Evolutionary conservation across 352 stramenopile species (phyloP).

Genomic region (Pseudoperonospora humuli): DNA sequence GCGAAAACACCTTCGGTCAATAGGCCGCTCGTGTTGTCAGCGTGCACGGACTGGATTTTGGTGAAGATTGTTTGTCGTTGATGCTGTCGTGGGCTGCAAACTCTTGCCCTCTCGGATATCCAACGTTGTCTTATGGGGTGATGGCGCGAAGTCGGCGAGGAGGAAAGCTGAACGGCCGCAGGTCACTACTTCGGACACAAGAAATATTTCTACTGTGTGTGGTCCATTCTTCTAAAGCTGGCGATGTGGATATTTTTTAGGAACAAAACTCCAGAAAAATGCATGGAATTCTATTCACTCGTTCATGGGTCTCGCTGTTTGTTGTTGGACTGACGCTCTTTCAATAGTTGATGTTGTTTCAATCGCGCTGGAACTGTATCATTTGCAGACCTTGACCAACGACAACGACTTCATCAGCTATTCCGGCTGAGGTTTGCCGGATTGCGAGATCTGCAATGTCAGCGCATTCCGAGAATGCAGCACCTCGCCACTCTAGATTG

Average conservation of each 20-base stretch:
- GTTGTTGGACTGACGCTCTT: constrained; percentile 1
- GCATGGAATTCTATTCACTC: constrained; percentile 29
- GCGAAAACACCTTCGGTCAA: constrained; percentile 98
- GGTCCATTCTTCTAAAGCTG: constrained; percentile 26
- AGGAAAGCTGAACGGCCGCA: constrained; percentile 3
- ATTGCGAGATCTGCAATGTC: constrained; percentile 69
- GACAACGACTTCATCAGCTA: constrained; percentile 37
- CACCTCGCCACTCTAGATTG: constrained; percentile 42
- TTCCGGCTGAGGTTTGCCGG: constrained; percentile 1
- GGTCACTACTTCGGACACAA: constrained; percentile 10
- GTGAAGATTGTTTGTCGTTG: constrained; percentile 26
- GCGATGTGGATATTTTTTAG: constrained; percentile 30
- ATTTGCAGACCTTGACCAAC: constrained; percentile 76
- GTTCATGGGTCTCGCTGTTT: too few species aligned
- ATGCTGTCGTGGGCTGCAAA: constrained; percentile 5
- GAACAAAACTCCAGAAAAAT: constrained; percentile 31
- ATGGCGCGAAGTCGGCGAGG: constrained; percentile 3
- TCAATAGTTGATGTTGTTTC: background rate
- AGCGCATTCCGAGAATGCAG: constrained; percentile 67
- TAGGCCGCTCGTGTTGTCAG: constrained; percentile 20
- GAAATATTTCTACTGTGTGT: constrained; percentile 25
- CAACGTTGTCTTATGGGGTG: background rate
- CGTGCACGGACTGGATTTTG: constrained; percentile 25
- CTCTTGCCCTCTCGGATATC: background rate
- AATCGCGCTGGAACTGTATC: constrained; percentile 30